Conservation (phyloP, 768 basidiomycete species). For the Gymnopilus junonius region DNA sequence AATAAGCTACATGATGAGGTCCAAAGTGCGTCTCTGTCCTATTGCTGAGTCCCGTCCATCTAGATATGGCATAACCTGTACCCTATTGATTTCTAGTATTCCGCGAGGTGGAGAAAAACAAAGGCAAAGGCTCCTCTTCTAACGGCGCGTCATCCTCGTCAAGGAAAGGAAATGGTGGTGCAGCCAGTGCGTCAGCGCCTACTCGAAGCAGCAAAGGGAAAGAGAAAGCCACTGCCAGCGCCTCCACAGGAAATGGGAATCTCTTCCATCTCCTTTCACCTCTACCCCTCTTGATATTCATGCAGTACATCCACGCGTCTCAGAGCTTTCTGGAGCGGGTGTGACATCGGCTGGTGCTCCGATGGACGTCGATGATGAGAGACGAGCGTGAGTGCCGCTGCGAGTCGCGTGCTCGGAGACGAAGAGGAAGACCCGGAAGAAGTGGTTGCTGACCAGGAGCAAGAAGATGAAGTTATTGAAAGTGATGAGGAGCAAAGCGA, state of each 20-base stretch:
- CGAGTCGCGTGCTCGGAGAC: background rate
- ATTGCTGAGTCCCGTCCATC: no score
- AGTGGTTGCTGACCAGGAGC: no score
- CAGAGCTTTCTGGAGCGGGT: slow-evolving; percentile 29
- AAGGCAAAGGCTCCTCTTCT: slow-evolving; percentile 46
- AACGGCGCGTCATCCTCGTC: slow-evolving; percentile 26
- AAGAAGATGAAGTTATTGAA: slow-evolving; percentile 35
- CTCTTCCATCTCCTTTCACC: slow-evolving; percentile 34
- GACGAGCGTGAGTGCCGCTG: slow-evolving; percentile 7
- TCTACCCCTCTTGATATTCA: slow-evolving; percentile 28
- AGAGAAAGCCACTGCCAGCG: slow-evolving; percentile 33
- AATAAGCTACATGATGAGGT: slow-evolving; percentile 68
- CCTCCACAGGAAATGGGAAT: slow-evolving; percentile 11
- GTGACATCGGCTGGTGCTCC: slow-evolving; percentile 29
- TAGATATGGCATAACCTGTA: background rate
- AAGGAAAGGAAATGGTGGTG: slow-evolving; percentile 19
- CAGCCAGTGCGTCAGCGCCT: slow-evolving; percentile 25
- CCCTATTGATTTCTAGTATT: slow-evolving; percentile 49
- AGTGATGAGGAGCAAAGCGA: slow-evolving; percentile 43
- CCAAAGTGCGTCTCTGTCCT: slow-evolving; percentile 47
- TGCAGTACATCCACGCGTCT: slow-evolving; percentile 17
- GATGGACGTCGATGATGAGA: slow-evolving; percentile 32
- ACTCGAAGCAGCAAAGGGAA: slow-evolving; percentile 41
- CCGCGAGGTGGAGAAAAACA: slow-evolving; percentile 65
- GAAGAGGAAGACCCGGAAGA: slow-evolving; percentile 33